Conservation (phyloP, 2,329 filamentous ascomycete genomes). For the Biscogniauxia mediterranea region DNA sequence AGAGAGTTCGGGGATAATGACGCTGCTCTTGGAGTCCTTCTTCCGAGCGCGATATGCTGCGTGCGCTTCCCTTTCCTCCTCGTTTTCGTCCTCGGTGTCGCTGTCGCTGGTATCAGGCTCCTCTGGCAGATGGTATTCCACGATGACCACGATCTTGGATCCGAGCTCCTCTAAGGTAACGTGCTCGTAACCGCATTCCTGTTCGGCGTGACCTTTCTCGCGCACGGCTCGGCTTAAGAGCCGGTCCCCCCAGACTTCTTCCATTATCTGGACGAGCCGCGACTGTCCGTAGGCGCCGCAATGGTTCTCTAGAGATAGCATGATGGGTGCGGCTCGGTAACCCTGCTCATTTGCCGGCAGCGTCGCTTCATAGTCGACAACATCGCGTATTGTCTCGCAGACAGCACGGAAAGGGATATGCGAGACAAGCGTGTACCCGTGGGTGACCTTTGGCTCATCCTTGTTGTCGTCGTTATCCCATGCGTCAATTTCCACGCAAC, state of each 20-base stretch:
- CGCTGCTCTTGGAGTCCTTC: slow-evolving; percentile 42
- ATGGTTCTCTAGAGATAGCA: slow-evolving; percentile 68
- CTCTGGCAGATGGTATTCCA: slow-evolving; percentile 61
- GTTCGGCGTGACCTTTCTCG: slow-evolving; percentile 53
- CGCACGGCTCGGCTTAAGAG: slow-evolving; percentile 58
- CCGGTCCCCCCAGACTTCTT: slow-evolving; percentile 59
- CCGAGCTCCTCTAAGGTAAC: slow-evolving; percentile 59
- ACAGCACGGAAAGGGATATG: slow-evolving; percentile 63
- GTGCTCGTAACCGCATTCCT: slow-evolving; percentile 49
- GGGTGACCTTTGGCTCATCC: slow-evolving; percentile 67
- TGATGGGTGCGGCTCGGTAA: slow-evolving; percentile 52
- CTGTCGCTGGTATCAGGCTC: slow-evolving; percentile 44
- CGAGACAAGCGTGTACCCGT: slow-evolving; percentile 67
- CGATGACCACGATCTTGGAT: slow-evolving; percentile 64
- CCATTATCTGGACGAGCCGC: slow-evolving; percentile 64
- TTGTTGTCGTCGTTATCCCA: slow-evolving; percentile 63
- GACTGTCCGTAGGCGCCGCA: slow-evolving; percentile 58
- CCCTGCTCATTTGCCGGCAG: slow-evolving; percentile 39
- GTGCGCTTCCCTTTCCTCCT: slow-evolving; percentile 46
- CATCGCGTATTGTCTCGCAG: slow-evolving; percentile 63
- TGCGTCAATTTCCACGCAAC: slow-evolving; percentile 72
- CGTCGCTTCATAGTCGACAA: slow-evolving; percentile 56
- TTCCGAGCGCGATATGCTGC: slow-evolving; percentile 54
- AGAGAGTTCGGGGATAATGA: slow-evolving; percentile 64
- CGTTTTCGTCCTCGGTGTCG: slow-evolving; percentile 36